A percentile compares a stretch with the other conserved stretches of the same genome.
phyloP scores from a whole-genome alignment of 139 green algal genomes.

The Mesostigma viride region DNA sequence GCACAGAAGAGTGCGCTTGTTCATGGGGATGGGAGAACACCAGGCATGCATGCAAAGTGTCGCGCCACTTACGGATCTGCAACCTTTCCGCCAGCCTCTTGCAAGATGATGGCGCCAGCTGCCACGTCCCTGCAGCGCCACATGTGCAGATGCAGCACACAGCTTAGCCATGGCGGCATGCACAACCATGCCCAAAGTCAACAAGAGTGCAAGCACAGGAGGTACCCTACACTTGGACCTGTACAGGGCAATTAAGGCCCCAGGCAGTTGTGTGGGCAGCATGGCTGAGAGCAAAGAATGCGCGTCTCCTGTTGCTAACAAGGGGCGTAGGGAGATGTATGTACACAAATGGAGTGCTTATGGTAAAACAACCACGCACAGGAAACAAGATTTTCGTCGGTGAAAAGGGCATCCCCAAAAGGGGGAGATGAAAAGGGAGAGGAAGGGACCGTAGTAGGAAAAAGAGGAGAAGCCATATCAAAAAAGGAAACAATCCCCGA shows the following conservation, averaged over 20 bases:
- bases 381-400: no score
- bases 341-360: no score
- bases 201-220: neutral
- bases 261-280: neutral
- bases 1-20: no score
- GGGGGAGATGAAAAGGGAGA: no score
- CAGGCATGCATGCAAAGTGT: no score
- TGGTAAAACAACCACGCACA: no score
- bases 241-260: neutral
- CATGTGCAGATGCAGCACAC: neutral
- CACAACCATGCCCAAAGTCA: conserved; percentile 1
- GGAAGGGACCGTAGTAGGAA: no score
- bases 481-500: no score
- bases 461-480: no score
- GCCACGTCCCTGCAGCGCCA: conserved; percentile 18
- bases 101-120: conserved; percentile 16
- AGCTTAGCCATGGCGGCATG: neutral
- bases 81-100: conserved; percentile 11
- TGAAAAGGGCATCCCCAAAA: no score
- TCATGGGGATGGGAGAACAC: no score
- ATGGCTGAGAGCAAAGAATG: neutral
- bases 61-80: conserved; percentile 25
- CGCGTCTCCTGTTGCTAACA: neutral
- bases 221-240: neutral
- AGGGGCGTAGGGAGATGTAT: no score